phyloP scores from a whole-genome alignment of 225 moss, liverwort and hornwort genomes.

The Pseudisothecium myosuroides region DNA sequence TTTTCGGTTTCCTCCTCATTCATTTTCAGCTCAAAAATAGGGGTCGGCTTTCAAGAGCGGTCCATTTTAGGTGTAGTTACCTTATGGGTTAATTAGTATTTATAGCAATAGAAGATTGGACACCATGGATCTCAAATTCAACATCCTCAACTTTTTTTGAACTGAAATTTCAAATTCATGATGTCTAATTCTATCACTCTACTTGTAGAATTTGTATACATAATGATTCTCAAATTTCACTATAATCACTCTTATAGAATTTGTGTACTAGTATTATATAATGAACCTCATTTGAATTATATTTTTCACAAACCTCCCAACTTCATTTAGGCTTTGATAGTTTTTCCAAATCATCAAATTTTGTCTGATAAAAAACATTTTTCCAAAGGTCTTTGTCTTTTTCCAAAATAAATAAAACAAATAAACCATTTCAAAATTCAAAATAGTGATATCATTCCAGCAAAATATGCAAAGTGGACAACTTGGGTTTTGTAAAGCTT shows the following conservation, averaged over 20 bases:
- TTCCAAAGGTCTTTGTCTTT: too few relatives aligned
- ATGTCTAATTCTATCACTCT: rapidly evolving
- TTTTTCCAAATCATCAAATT: neutral
- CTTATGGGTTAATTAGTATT: too few relatives aligned
- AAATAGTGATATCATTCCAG: neutral
- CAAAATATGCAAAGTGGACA: rapidly evolving
- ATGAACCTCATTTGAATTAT: neutral
- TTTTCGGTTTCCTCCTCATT: too few relatives aligned
- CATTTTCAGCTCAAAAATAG: too few relatives aligned
- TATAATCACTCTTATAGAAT: too few relatives aligned
- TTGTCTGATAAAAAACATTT: neutral
- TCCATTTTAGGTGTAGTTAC: too few relatives aligned
- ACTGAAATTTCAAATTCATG: neutral
- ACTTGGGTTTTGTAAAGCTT: neutral
- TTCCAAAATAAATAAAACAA: neutral
- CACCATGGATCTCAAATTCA: neutral
- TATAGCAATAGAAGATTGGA: neutral
- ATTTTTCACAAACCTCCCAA: neutral
- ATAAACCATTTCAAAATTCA: neutral
- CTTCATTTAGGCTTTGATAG: neutral
- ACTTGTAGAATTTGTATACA: too few relatives aligned
- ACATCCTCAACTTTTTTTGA: neutral
- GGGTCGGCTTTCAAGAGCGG: too few relatives aligned
- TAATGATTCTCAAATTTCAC: too few relatives aligned
- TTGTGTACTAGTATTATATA: neutral